Evolutionary conservation across 140 eudicot species (phyloP), one percentile per base, ranked within the genome.

Genomic region (Ambrosia hybrid): DNA sequence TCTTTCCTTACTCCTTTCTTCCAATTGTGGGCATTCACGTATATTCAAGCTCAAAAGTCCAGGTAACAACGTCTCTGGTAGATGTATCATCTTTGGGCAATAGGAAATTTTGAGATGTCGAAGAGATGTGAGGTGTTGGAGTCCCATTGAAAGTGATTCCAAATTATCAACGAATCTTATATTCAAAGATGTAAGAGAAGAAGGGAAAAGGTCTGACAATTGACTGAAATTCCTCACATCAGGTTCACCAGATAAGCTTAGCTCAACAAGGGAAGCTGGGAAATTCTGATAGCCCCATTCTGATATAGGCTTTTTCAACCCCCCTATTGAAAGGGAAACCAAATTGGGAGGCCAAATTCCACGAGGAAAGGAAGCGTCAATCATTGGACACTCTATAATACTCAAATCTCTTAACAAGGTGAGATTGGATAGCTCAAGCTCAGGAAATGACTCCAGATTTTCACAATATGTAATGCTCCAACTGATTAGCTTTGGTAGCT

Each of bases 51-150:
- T 33, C 66, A 59, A 30, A 59, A 33, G 66, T 0, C 16, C 30
- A 11, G 66, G 17, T 16, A 59, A 3, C 9, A 59, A 0, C 0
- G 66, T 33, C 4, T 59, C 66, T 59, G 43, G 66, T 10, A 59
- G 45, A 33, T 34, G 16, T 4, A 3, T 59, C 17, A 59, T 30
- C 66, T 59, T 59, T 10, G 65, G 15, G 41, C 65, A 59, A 0
- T 1, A 0, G 0, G 0, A 0, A 10, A 59, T 30, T 0, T 0
- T 0, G 1, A 59, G 65, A 59, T 30, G 65, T 9, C 33, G 65
- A 59, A 59, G 65, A 9, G 43, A 59, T 0, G 38, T 57, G 63
- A 21, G 63, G n/a, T 21, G 64, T 57, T 57, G 38, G 63, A 57
- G 62, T 58, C 39, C 46, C 17, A 0, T 34, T 12, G 66, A 60